These are phyloP conservation scores for Podaxis carcinomalis DNA, from an alignment of 768 basidiomycete genomes.

Conservation along the genomic window DNA sequence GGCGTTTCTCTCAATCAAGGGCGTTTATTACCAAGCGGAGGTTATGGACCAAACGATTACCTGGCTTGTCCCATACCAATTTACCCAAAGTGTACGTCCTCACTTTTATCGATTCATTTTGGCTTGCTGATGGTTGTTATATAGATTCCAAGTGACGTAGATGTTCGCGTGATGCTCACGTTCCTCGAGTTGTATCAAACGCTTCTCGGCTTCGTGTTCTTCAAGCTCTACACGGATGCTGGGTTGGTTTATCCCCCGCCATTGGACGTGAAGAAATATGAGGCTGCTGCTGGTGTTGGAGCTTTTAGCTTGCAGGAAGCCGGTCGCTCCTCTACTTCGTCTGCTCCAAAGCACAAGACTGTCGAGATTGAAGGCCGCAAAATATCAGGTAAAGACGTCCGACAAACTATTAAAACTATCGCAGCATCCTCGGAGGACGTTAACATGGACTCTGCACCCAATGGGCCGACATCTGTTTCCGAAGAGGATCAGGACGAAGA, in stretches of 20 bases:
- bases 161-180: slow-evolving; percentile 96
- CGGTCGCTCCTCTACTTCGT: slow-evolving; percentile 22
- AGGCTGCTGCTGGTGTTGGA: slow-evolving; percentile 81
- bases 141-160: slow-evolving; percentile 92
- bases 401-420: slow-evolving; percentile 60
- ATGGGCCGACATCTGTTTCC: slow-evolving; percentile 13
- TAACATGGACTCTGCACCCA: slow-evolving; percentile 24
- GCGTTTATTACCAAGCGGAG: slow-evolving; percentile 96
- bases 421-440: slow-evolving; percentile 28
- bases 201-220: slow-evolving; percentile 90
- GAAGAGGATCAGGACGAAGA: slow-evolving; percentile 47
- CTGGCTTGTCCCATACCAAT: slow-evolving; percentile 97
- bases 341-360: slow-evolving; percentile 44
- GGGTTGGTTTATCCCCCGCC: slow-evolving; percentile 95
- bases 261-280: slow-evolving; percentile 77
- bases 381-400: slow-evolving; percentile 49
- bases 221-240: slow-evolving; percentile 95
- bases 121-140: slow-evolving; percentile 3
- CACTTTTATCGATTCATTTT: neutral
- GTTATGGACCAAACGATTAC: slow-evolving; percentile 89
- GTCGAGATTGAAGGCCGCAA: slow-evolving; percentile 41
- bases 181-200: slow-evolving; percentile 99
- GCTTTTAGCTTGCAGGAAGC: slow-evolving; percentile 73
- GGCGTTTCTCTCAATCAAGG: slow-evolving; percentile 95
- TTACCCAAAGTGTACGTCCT: slow-evolving; percentile 81